Base-by-base conservation (phyloP, 805 yeast species). In the Metschnikowia henanensis region DNA sequence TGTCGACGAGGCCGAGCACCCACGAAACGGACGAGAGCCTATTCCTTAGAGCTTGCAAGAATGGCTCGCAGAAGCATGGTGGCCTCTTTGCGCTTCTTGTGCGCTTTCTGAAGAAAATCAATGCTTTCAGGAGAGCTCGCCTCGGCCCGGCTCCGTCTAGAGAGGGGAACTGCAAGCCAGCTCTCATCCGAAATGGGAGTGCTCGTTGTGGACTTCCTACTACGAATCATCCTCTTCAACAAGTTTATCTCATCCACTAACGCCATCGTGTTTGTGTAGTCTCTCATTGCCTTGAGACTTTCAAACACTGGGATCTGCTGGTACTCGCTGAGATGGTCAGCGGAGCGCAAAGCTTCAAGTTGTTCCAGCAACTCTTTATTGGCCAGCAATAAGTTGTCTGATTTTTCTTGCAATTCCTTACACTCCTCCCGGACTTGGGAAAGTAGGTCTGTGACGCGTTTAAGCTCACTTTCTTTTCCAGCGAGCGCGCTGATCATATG, bases 221-320 rank as follows among this genome's bases (percentile, higher is more conserved):
- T 6, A 10, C 30, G 15, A 10, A 62, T 59, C 52, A 72, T 59
- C 18, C 65, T 64, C 40, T 75, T 64, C 32, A 80, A 59, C 16
- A 70, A 57, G 2, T 62, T 55, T 9, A 79, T 68, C 53, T 79
- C 81, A 26, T 75, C 73, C 0, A 75, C 51, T 13, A 78, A 52
- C 1, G 68, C 66, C 31, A 67, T 49, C 30, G 64, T 66, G 3
- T 60, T 65, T 3, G 61, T 56, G 31, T 55, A 56, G 21, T 64
- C 57, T 36, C 62, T 60, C 46, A 69, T 75, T 5, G 65, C 58
- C 12, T 64, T 45, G 8, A 71, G 45, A 26, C 61, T 56, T 3
- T 60, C 61, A 42, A 75, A 72, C 3, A 55, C 45, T 6, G 53
- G 50, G 1, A 40, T 37, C 20, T 46, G 54, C 20, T 46, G 37